Evolutionary conservation across 768 basidiomycete genomes (phyloP), one percentile per base, ranked within the genome.

Genomic region (Boletus coccyginus): DNA sequence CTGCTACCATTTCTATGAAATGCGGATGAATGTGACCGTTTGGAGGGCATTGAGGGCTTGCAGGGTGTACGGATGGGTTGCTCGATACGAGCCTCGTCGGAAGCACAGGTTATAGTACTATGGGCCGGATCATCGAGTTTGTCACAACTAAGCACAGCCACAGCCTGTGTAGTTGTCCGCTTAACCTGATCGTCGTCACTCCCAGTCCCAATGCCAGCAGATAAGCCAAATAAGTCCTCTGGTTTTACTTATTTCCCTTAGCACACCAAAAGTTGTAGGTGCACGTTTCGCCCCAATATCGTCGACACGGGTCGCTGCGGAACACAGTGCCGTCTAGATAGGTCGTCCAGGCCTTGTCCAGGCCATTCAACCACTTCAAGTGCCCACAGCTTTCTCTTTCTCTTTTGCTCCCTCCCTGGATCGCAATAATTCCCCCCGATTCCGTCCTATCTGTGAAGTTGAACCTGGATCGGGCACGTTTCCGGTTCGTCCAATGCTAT

Each of bases 21-120:
- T 46, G 36, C 4, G 12, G 57, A 53, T 5, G 61, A 52, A 27
- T n/a, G 56, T 0, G 60, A 36, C 35, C 62, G 52, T 46, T 64
- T 66, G 3, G 11, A 19, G 36, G 52, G 40, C 66, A 68, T 64
- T 5, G 14, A 44, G 50, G 32, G 11, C 29, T 24, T 16, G 16
- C 12, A 16, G 17, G 27, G n/a, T 31, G 36, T 36, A 40, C 29
- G 14, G 27, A 31, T 46, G 13, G 11, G n/a, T 21, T 42, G 13
- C 13, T 40, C 33, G 19, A 17, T 21, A 42, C 24, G 31, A 32
- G n/a, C 33, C 33, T 11, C 7, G 46, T 36, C 21, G 35, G 19
- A 14, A 17, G 46, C 13, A 36, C 7, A 36, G 14, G 35, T 36
- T 36, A 13, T 14, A 36, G 1, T 4, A 38, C 36, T 36, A 16